Evolutionary conservation across 2,329 filamentous ascomycete species (phyloP), one percentile per base, ranked within the genome.

Genomic region (Colletotrichum sp.): DNA sequence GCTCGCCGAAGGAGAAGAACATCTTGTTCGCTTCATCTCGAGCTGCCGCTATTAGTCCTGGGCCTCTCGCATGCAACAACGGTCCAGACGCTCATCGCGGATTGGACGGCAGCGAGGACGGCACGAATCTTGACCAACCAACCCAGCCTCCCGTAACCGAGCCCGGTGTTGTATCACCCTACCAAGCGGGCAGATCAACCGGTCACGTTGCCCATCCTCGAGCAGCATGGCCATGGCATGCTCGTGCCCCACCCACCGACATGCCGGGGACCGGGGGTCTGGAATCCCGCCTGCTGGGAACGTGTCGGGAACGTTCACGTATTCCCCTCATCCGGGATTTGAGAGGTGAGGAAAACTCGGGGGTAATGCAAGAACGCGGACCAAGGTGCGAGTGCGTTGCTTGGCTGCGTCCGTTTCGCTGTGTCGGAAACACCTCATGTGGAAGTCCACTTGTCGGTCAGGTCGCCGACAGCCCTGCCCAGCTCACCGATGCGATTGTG

Each of bases 361-460:
- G 62, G 55, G 32, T 16, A 59, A 38, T 68, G 58, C 43, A 56
- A 61, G 18, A 63, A 32, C 36, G 38, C 62, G 62, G 59, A 56
- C 56, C 58, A 70, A 36, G 43, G 56, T 36, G 56, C 36, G 55
- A 69, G 67, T 61, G 32, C 55, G 28, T 30, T 32, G 38, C 38
- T 43, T 43, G 38, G 38, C 38, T 48, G 56, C 56, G 56, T 69
- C 69, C 63, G 63, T 58, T 32, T 73, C 34, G 63, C 69, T 68
- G 63, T 48, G 38, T 73, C 69, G 73, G 63, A 75, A 28, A 9
- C 62, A 21, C 69, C 48, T 36, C 48, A 38, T 68, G 43, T 59
- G 56, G 63, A 73, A 69, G 43, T 64, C 63, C 69, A 73, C 36
- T 16, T 68, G 73, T 68, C 63, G 58, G 69, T 73, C 73, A 72